Evolutionary conservation across 2,329 filamentous ascomycete species (phyloP).

Genomic region (Coniochaeta ligniaria): DNA sequence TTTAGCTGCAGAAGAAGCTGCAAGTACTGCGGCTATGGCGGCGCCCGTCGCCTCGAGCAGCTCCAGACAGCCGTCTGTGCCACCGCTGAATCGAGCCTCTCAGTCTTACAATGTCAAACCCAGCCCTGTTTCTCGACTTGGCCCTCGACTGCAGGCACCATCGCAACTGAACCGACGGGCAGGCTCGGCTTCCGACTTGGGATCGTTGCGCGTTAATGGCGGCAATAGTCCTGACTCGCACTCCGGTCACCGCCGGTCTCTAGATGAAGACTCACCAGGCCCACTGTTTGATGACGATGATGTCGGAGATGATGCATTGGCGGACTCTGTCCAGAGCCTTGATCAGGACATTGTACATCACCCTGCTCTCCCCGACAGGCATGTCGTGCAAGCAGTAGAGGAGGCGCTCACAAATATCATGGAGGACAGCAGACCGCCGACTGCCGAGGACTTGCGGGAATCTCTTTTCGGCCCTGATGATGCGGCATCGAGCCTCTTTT

Average conservation of each 20-base stretch:
- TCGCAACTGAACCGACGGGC: slow-evolving; percentile 26
- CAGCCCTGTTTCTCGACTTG: slow-evolving; percentile 33
- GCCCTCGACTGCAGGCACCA: slow-evolving; percentile 24
- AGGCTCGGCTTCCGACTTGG: slow-evolving; percentile 42
- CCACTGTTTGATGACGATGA: slow-evolving; percentile 79
- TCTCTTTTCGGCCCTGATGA: slow-evolving; percentile 57
- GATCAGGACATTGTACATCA: slow-evolving; percentile 61
- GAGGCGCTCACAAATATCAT: slow-evolving; percentile 88
- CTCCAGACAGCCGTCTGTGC: slow-evolving; percentile 21
- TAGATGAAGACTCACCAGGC: slow-evolving; percentile 52
- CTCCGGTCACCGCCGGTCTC: slow-evolving; percentile 49
- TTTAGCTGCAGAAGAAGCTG: slow-evolving; percentile 75
- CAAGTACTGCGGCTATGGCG: slow-evolving; percentile 20
- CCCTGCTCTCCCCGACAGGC: slow-evolving; percentile 58
- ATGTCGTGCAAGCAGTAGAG: slow-evolving; percentile 89
- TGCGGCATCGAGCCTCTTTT: slow-evolving; percentile 41
- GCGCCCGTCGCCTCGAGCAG: slow-evolving; percentile 17
- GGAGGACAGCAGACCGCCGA: slow-evolving; percentile 63
- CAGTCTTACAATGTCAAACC: slow-evolving; percentile 36
- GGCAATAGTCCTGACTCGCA: slow-evolving; percentile 32
- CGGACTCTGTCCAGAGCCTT: slow-evolving; percentile 69
- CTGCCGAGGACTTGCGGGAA: slow-evolving; percentile 55
- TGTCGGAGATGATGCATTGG: slow-evolving; percentile 61
- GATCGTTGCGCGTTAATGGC: slow-evolving; percentile 26
- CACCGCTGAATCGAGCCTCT: slow-evolving; percentile 21